Evolutionary conservation across 306 rosid species (phyloP), one percentile per base, ranked within the genome.

Genomic region (Cajanus cajan): DNA sequence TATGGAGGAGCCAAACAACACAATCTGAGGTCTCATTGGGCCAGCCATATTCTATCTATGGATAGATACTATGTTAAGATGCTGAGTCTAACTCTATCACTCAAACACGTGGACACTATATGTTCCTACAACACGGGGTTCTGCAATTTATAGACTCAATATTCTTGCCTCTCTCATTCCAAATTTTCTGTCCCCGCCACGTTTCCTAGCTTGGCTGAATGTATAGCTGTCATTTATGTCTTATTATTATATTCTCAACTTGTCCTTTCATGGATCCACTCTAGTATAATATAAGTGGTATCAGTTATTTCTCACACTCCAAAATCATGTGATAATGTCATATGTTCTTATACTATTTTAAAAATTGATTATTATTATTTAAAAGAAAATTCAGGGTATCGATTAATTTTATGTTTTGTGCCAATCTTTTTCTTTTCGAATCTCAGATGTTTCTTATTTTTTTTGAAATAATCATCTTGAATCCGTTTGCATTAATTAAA

Each of bases 1-100:
- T 0, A 94, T 87, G 79, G 98, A 90, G 3, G 98, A 94, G 7
- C 98, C 98, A 76, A 94, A 94, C 34, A 94, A 78, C 86, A 94
- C 98, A 82, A 94, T 82, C 70, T 88, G 96, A 76, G 96, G 98
- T 74, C 98, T 92, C 64, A 54, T 47, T 7, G 89, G 93, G 22
- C 97, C 96, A 0, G 86, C 93, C 97, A 94, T 28, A 28, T 1
- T 1, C 1, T 28, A 28, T 94, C 22, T 73, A 11, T 51, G 21
- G 2, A 12, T 10, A 34, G 67, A 15, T 6, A 8, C n/a, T n/a
- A n/a, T n/a, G n/a, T n/a, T n/a, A n/a, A n/a, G n/a, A n/a, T n/a
- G n/a, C n/a, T 34, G 4, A 8, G 19, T 68, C 19, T 68, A 19
- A 6, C 44, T 7, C 37, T n/a, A n/a, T 57, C 63, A 41, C 80